Evolutionary conservation across 345 rosid species (phyloP), one percentile per base, ranked within the genome.

Genomic region (Cardamine occulta): DNA sequence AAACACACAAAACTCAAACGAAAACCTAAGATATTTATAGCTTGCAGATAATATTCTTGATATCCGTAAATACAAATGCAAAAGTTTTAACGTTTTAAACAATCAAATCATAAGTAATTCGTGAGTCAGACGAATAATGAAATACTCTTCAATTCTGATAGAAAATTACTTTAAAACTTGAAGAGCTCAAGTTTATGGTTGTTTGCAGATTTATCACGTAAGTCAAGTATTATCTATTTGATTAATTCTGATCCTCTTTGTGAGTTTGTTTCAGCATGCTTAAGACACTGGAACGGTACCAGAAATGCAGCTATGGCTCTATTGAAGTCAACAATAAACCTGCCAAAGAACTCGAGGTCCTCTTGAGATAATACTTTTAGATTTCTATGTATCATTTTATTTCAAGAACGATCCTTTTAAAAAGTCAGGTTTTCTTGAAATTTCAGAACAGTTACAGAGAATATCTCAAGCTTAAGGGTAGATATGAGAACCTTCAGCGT

Each of bases 281-380:
- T 82, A 90, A 83, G 84, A 87, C 98, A 21, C 80, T 95, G 45
- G 99, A 95, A 13, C 83, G 97, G 85, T 92, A 95, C 80, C 96
- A 93, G 74, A 95, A 95, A 78, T 89, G 96, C 77, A 95, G 99
- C 80, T 95, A 93, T 80, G 96, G 93, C 13, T 80, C 93, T 8
- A 87, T 90, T 55, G 97, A 95, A 86, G 90, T 87, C 39, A 90
- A 77, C 80, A 90, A 77, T 73, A 95, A 82, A 76, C 98, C 99
- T 66, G 84, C 85, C 67, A 90, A 91, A 76, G 98, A 95, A 73
- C 89, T 95, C 23, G 97, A 95, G 96, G 98, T 89, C 26, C 49
- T 61, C 40, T 52, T 66, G 23, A 37, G 15, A 37, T 39, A 2
- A 13, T 21, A 71, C 1, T 19, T 45, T 57, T 63, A 24, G 4